Percentiles rank a stretch among this genome's conserved stretches.
These are phyloP conservation scores for Collybiopsis confluens DNA, from an alignment of 768 basidiomycete genomes.

Conservation along the genomic window DNA sequence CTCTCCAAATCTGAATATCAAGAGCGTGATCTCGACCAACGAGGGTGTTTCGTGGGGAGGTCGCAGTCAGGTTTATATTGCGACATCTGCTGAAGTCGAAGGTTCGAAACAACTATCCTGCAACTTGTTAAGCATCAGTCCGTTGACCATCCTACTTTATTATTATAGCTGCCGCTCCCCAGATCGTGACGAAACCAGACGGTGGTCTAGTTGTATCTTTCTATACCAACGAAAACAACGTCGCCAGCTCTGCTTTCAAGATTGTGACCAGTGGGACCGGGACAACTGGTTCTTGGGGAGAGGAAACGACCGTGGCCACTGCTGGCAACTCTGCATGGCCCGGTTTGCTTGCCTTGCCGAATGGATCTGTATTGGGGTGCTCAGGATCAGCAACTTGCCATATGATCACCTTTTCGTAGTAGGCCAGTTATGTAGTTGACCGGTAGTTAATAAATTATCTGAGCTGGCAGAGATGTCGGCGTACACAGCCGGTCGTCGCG, in stretches of 20 bases:
- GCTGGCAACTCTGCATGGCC: neutral
- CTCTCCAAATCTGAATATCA: slow-evolving; percentile 13
- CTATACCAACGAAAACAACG: slow-evolving; percentile 20
- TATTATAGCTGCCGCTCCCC: slow-evolving; percentile 15
- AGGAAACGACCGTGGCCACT: neutral
- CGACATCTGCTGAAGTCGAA: slow-evolving; percentile 11
- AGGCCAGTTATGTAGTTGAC: too few relatives aligned
- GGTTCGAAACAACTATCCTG: slow-evolving; percentile 11
- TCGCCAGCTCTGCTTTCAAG: neutral
- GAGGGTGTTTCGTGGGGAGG: slow-evolving; percentile 14
- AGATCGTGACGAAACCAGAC: slow-evolving; percentile 8
- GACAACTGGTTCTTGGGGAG: neutral
- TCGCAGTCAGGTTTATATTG: slow-evolving; percentile 13
- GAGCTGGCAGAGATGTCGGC: too few relatives aligned
- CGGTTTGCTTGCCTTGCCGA: neutral
- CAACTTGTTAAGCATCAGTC: neutral
- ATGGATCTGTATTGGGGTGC: neutral
- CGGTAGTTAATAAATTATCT: too few relatives aligned
- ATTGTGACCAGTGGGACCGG: neutral
- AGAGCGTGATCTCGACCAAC: slow-evolving; percentile 17
- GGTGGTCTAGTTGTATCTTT: slow-evolving; percentile 18
- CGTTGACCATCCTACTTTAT: neutral
- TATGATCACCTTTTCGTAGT: neutral
- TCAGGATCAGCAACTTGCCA: neutral
- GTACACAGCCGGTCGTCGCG: too few relatives aligned